Evolutionary conservation across 1,284 basidiomycete species (phyloP).

Genomic region (Leccinum angustisporum): DNA sequence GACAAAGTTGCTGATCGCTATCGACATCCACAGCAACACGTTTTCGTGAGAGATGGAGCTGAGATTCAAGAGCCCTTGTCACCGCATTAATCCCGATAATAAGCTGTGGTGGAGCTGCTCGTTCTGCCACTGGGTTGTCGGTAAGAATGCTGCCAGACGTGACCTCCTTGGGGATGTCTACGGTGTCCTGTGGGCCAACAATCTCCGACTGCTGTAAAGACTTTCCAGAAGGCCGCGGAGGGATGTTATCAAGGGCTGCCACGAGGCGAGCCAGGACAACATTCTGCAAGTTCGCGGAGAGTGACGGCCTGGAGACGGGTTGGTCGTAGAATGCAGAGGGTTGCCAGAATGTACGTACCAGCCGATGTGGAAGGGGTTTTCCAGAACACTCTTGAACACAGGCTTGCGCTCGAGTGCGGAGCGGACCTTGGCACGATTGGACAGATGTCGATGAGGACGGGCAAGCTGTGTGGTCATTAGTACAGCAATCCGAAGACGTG

Average conservation of each 20-base stretch:
- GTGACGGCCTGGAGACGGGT: conserved; percentile 54
- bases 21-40: conserved; percentile 12
- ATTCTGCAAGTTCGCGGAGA: conserved; percentile 66
- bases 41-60: conserved; percentile 43
- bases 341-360: conserved; percentile 46
- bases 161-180: conserved; percentile 8
- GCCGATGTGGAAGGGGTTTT: conserved; percentile 67
- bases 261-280: conserved; percentile 50
- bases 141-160: not conserved
- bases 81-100: conserved; percentile 79
- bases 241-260: conserved; percentile 40
- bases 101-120: conserved; percentile 41
- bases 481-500: not conserved
- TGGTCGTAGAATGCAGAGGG: not conserved
- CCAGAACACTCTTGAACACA: conserved; percentile 67
- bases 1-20: conserved; percentile 20
- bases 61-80: conserved; percentile 69
- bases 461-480: conserved; percentile 44
- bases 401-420: conserved; percentile 46
- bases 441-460: conserved; percentile 51
- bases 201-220: conserved; percentile 1
- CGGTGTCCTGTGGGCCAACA: not conserved
- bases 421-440: conserved; percentile 58
- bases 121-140: not conserved
- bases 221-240: conserved; percentile 14